A percentile compares a stretch with the other conserved stretches of the same genome.
phyloP scores from a whole-genome alignment of 1,284 basidiomycete species.

The Sanghuangporus weigelae region DNA sequence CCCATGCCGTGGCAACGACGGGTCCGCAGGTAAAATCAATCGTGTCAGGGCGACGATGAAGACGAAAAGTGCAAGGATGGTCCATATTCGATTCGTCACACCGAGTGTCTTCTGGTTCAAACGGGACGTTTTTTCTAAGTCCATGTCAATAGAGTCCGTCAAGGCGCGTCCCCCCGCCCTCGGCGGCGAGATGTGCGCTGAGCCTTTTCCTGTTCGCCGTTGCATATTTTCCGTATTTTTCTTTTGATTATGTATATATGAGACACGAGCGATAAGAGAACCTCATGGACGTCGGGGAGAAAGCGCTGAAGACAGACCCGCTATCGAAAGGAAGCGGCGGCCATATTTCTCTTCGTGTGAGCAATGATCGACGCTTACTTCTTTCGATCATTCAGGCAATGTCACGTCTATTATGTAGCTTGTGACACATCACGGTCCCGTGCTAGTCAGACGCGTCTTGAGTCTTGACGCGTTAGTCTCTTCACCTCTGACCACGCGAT shows the following conservation, averaged over 20 bases:
- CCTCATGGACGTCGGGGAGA: constrained; percentile 1
- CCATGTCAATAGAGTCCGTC: constrained; percentile 23
- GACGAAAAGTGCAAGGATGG: constrained; percentile 53
- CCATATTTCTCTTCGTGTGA: not conserved
- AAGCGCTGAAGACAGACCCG: not conserved
- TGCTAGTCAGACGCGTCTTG: not conserved
- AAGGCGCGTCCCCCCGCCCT: constrained; percentile 20
- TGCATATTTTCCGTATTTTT: constrained; percentile 39
- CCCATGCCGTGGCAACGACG: constrained; percentile 25
- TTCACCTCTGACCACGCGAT: not conserved
- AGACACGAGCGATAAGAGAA: not conserved
- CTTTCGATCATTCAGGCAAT: not conserved
- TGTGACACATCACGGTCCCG: constrained; percentile 2
- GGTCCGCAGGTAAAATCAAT: constrained; percentile 43
- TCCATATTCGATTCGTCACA: constrained; percentile 68
- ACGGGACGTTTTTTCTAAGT: constrained; percentile 45
- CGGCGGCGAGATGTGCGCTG: constrained; percentile 47
- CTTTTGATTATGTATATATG: not conserved
- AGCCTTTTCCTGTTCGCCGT: constrained; percentile 46
- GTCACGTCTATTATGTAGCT: not conserved
- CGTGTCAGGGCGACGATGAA: constrained; percentile 60
- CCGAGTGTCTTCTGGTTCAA: constrained; percentile 53
- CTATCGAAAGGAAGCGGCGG: not conserved
- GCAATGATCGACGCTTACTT: not conserved
- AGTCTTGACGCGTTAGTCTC: not conserved